These are phyloP conservation scores for Fraxinus latifolia DNA, from an alignment of 305 asterid genomes.

Conservation along the genomic window DNA sequence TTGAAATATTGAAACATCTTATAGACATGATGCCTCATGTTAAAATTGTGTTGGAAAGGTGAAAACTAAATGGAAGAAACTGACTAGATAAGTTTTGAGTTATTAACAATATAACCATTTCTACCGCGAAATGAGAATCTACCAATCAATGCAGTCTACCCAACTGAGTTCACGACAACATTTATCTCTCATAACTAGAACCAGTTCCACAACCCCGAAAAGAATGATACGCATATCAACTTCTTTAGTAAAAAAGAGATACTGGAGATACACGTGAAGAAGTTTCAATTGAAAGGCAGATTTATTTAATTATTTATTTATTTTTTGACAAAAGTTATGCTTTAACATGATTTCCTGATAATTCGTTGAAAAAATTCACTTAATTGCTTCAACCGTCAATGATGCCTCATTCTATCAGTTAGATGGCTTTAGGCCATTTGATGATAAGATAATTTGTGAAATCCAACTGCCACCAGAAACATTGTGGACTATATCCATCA, in stretches of 20 bases:
- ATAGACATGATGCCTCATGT: background rate
- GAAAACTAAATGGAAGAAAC: background rate
- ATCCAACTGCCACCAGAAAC: background rate
- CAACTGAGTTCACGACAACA: background rate
- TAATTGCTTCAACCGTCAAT: constrained; percentile 3
- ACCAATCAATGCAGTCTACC: background rate
- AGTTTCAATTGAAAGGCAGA: background rate
- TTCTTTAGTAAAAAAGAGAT: background rate
- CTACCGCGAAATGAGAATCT: background rate
- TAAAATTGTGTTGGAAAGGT: background rate
- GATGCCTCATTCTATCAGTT: background rate
- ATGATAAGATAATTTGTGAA: background rate
- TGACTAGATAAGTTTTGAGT: background rate
- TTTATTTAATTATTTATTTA: background rate
- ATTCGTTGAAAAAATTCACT: background rate
- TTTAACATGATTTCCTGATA: background rate
- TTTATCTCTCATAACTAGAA: background rate
- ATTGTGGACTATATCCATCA: background rate
- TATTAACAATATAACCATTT: background rate
- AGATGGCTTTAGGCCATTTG: background rate
- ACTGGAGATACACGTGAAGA: background rate
- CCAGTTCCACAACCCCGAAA: constrained; percentile 1
- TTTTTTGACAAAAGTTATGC: background rate
- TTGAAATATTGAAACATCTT: background rate
- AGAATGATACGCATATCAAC: background rate